A percentile compares a stretch with the other conserved stretches of the same genome.
Conservation (phyloP, 306 rosid genomes). For the Vigna unguiculata region DNA sequence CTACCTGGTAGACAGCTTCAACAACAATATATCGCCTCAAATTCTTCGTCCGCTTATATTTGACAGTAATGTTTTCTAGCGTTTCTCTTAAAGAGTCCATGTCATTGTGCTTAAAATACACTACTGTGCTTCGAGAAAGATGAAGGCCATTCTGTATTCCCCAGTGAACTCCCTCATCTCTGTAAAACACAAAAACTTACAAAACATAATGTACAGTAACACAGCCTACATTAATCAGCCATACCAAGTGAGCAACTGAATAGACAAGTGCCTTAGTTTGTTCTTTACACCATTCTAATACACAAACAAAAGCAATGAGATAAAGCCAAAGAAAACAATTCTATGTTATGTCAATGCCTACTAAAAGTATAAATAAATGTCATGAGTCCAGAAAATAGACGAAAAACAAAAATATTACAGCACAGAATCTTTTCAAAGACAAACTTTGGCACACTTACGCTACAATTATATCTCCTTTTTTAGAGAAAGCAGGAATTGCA, state of each 20-base stretch:
- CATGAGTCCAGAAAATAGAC: background rate
- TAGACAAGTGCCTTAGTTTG: slow-evolving; percentile 7
- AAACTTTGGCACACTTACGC: slow-evolving; percentile 70
- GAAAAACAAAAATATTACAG: slow-evolving; percentile 20
- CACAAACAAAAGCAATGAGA: slow-evolving; percentile 27
- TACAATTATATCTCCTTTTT: slow-evolving; percentile 91
- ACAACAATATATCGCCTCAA: slow-evolving; percentile 97
- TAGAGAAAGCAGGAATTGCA: slow-evolving; percentile 97
- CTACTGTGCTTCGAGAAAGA: slow-evolving; percentile 94
- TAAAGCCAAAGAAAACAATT: slow-evolving; percentile 15
- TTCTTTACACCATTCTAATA: slow-evolving; percentile 39
- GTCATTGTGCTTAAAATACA: slow-evolving; percentile 93
- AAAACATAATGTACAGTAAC: slow-evolving; percentile 11
- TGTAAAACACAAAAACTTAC: slow-evolving; percentile 48
- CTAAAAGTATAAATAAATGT: slow-evolving; percentile 9
- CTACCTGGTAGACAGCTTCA: slow-evolving; percentile 97
- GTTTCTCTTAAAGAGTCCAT: slow-evolving; percentile 82
- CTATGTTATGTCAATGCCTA: slow-evolving; percentile 7
- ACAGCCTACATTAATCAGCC: slow-evolving; percentile 24
- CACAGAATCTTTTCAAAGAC: slow-evolving; percentile 25
- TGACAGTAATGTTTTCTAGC: slow-evolving; percentile 72
- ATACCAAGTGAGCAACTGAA: slow-evolving; percentile 2
- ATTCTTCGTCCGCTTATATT: slow-evolving; percentile 69
- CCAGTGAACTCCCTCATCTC: slow-evolving; percentile 99
- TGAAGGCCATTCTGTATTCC: slow-evolving; percentile 95